A percentile compares a stretch with the other conserved stretches of the same genome.
phyloP scores from a whole-genome alignment of 345 rosid species.

The Dipteronia sinensis region DNA sequence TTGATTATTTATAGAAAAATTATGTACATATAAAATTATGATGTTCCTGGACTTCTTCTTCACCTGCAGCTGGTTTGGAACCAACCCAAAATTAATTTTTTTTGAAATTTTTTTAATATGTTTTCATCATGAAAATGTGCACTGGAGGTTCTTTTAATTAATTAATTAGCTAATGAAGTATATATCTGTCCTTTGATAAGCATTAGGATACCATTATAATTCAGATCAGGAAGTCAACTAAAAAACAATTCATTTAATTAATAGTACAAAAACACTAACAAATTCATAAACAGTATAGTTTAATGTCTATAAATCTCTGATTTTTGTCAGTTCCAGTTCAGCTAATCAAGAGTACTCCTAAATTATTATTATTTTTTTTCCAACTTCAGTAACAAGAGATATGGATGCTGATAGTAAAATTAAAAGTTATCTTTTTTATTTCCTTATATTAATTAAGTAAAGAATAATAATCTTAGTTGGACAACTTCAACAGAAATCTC shows the following conservation, averaged over 20 bases:
- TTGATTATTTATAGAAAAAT: slow-evolving; percentile 12
- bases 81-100: neutral
- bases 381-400: neutral
- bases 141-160: neutral
- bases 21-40: slow-evolving; percentile 6
- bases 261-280: neutral
- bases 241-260: slow-evolving; percentile 12
- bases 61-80: slow-evolving; percentile 11
- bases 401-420: slow-evolving; percentile 8
- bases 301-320: neutral
- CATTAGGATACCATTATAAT: neutral
- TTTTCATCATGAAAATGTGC: neutral
- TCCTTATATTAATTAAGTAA: no score
- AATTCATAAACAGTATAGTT: neutral
- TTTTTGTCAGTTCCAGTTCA: neutral
- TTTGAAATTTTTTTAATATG: neutral
- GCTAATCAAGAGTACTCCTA: no score
- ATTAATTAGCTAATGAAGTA: neutral
- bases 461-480: slow-evolving; percentile 18
- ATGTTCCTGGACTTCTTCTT: slow-evolving; percentile 19
- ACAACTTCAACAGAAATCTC: slow-evolving; percentile 29
- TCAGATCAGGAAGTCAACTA: slow-evolving; percentile 13
- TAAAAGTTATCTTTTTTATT: slow-evolving; percentile 23
- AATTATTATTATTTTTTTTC: neutral
- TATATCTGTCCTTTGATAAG: slow-evolving; percentile 7